Evolutionary conservation across 2,329 filamentous ascomycete genomes (phyloP), one percentile per base, ranked within the genome.

Genomic region (Sporothrix variecibatus): DNA sequence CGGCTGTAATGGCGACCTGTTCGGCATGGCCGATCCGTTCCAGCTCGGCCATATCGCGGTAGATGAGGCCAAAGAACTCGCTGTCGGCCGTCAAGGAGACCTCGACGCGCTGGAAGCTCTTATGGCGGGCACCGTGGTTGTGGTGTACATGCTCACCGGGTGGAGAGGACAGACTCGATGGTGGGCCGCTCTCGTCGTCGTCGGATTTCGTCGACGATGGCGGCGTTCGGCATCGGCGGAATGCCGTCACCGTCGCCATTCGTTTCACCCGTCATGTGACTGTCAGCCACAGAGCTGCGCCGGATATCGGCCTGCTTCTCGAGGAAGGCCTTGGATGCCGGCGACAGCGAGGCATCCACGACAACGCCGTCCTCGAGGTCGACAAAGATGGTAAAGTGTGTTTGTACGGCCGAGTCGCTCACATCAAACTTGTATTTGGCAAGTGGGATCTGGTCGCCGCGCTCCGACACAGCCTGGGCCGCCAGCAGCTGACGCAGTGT

Each of bases 51-150:
- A 97, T 87, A 79, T 95, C 93, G 60, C 85, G 88, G 78, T 93
- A 90, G 8, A 97, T 87, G 56, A 92, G 89, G 38, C 89, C 87
- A 81, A 97, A 97, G 81, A 97, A 97, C 79, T 94, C 89, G 26
- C 87, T 87, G 79, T 96, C 94, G 31, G 93, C 93, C 1, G 89
- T 89, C 2, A 97, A 84, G 23, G 93, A 92, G 7, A 97, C 88
- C 80, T 95, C 91, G n/a, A 97, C 85, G 70, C 81, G 82, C 72
- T 82, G 79, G 28, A 81, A 56, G 17, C 64, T 72, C 58, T 76
- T 75, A 11, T 46, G 64, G 34, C 68, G 72, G 12, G 20, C 69
- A n/a, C 64, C 43, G 15, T 12, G 65, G 1, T 15, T 12, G 2
- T 58, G 46, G 2, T 58, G 46, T 17, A 49, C n/a, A 17, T 17